Evolutionary conservation across 352 stramenopile genomes (phyloP), one percentile per base, ranked within the genome.

Genomic region (Phytophthora cajani): DNA sequence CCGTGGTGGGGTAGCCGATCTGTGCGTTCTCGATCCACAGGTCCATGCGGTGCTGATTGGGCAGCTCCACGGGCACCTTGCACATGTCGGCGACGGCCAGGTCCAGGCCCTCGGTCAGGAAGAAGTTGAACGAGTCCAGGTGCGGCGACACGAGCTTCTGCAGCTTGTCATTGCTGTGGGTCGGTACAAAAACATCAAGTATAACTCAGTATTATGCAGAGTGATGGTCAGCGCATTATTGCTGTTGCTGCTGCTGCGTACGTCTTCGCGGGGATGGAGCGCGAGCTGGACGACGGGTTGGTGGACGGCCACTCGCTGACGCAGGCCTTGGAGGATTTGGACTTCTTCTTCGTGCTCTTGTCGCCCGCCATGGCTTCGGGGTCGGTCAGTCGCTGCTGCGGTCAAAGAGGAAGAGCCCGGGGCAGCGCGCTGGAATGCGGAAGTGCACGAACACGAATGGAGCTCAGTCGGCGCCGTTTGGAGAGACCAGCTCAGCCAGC

Each of bases 101-200:
- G 49, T 91, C 65, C 19, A 99, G 79, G n/a, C 97, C 97, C 44
- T 98, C 87, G 19, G 97, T 94, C 5, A 99, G 77, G 69, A 99
- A 98, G 69, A 97, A 99, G 79, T 99, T 98, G 84, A 99, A 99
- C 56, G 94, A 99, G 61, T 99, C 95, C 47, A 99, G 84, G 78
- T 99, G 98, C n/a, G 97, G 97, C 55, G 86, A 83, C 50, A 98
- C 96, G 47, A 99, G 88, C 71, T 92, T 89, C 67, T 93, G 84
- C 36, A 97, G 72, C 57, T 92, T 94, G 3, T 78, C 76, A 81
- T 97, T 95, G 54, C 84, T 92, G 62, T 58, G 52, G 8, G 72
- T 72, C 14, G 36, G 10, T 27, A 55, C 58, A 69, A 32, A 73
- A 69, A 53, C n/a, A 65, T 46, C 25, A 62, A 64, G 25, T 60